Evolutionary conservation across 2,329 filamentous ascomycete species (phyloP).

Genomic region (Hymenoscyphus fructigenus): DNA sequence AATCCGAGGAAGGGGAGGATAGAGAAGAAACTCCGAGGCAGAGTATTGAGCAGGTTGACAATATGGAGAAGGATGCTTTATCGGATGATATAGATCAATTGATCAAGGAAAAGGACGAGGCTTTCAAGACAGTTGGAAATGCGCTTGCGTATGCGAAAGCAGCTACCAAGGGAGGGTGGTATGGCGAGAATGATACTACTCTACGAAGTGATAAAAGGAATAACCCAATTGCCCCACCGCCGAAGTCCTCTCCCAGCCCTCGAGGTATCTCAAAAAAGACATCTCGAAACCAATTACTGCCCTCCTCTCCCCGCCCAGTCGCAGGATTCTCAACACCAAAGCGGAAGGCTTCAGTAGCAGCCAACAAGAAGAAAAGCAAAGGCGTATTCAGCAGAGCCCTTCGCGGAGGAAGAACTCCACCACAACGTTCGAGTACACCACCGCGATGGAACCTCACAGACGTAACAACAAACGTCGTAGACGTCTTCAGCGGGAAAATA

Average conservation of each 20-base stretch:
- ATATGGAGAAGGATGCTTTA: conserved; percentile 23
- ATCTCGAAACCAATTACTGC: neutral
- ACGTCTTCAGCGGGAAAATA: conserved; percentile 52
- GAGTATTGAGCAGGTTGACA: conserved; percentile 25
- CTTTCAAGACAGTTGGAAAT: conserved; percentile 47
- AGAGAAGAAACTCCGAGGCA: conserved; percentile 29
- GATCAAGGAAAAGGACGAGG: conserved; percentile 50
- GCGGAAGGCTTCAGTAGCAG: conserved; percentile 39
- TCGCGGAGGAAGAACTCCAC: conserved; percentile 16
- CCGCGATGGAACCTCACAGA: conserved; percentile 55
- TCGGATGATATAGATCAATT: conserved; percentile 42
- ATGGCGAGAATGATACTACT: conserved; percentile 13
- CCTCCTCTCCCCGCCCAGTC: conserved; percentile 24
- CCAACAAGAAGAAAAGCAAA: conserved; percentile 38
- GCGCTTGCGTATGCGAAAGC: conserved; percentile 42
- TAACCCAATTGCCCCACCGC: neutral
- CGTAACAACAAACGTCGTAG: conserved; percentile 56
- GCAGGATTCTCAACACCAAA: conserved; percentile 40
- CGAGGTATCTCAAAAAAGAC: conserved; percentile 13
- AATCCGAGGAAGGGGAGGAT: conserved; percentile 30
- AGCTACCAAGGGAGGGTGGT: conserved; percentile 32
- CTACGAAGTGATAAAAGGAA: neutral
- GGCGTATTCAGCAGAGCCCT: conserved; percentile 17
- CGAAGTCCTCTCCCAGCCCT: conserved; percentile 23
- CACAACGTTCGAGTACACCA: conserved; percentile 32